phyloP scores from a whole-genome alignment of 495 filamentous ascomycete genomes.

The Jackrogersella multiformis region DNA sequence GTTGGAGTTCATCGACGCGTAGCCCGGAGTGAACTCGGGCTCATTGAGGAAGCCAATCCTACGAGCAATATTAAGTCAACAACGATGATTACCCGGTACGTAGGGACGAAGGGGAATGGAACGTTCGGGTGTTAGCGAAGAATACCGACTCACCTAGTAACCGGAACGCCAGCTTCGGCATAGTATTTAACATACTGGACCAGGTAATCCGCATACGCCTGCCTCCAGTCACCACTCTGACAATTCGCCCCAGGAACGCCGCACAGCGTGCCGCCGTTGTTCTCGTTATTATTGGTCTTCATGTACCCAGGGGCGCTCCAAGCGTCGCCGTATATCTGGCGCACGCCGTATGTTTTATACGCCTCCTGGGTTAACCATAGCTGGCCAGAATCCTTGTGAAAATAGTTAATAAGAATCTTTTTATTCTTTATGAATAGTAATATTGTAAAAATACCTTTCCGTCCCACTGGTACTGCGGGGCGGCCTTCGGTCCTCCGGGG shows the following conservation, averaged over 20 bases:
- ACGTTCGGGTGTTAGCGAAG: too few species aligned
- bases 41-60: conserved; percentile 53
- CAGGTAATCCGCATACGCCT: conserved; percentile 65
- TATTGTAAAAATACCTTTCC: too few species aligned
- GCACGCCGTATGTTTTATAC: conserved; percentile 55
- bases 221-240: conserved; percentile 61
- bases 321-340: conserved; percentile 62
- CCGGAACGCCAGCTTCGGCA: conserved; percentile 57
- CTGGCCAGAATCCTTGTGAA: conserved; percentile 63
- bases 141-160: conserved; percentile 61
- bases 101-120: conserved; percentile 47
- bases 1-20: conserved; percentile 51
- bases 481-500: conserved; percentile 53
- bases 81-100: too few species aligned
- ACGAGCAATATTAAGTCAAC: conserved; percentile 34
- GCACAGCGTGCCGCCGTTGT: conserved; percentile 64
- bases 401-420: too few species aligned
- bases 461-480: conserved; percentile 60
- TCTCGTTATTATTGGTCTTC: conserved; percentile 63
- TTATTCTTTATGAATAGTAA: too few species aligned
- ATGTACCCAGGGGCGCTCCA: conserved; percentile 61
- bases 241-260: conserved; percentile 58
- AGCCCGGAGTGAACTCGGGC: conserved; percentile 52
- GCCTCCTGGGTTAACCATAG: conserved; percentile 63
- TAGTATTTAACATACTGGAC: conserved; percentile 64